These are phyloP conservation scores for Sphagnum tenellum DNA, from an alignment of 225 moss, liverwort and hornwort species.

Conservation along the genomic window DNA sequence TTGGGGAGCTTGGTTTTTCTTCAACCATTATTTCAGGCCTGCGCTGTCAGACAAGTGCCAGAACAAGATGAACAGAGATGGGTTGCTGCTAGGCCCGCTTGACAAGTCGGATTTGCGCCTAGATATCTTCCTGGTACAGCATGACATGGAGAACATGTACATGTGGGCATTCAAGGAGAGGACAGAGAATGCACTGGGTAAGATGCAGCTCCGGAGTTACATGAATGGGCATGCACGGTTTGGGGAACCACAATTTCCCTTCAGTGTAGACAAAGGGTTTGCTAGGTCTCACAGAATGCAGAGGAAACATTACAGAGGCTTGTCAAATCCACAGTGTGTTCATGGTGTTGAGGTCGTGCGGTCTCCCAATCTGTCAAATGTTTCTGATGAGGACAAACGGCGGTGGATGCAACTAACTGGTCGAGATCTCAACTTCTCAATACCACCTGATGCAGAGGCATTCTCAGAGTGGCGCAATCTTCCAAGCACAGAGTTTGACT, in stretches of 20 bases:
- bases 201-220: constrained; percentile 87
- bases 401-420: constrained; percentile 86
- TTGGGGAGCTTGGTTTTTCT: constrained; percentile 89
- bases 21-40: constrained; percentile 76
- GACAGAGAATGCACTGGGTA: constrained; percentile 75
- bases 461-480: constrained; percentile 81
- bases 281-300: constrained; percentile 79
- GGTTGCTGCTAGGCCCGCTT: constrained; percentile 32
- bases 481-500: constrained; percentile 60
- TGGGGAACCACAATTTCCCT: constrained; percentile 81
- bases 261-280: constrained; percentile 75
- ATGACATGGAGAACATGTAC: constrained; percentile 91
- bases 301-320: constrained; percentile 81
- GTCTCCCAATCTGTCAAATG: constrained; percentile 47
- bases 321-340: constrained; percentile 81
- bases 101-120: constrained; percentile 67
- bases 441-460: constrained; percentile 75
- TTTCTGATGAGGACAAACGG: constrained; percentile 61
- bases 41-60: constrained; percentile 60
- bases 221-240: constrained; percentile 85
- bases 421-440: constrained; percentile 60
- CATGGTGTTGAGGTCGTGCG: constrained; percentile 78
- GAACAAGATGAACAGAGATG: constrained; percentile 44
- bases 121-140: constrained; percentile 77
- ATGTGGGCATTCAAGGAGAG: constrained; percentile 92